A percentile compares a stretch with the other conserved stretches of the same genome.
phyloP scores from a whole-genome alignment of 1,284 basidiomycete species.

The Neonothopanus nambi region DNA sequence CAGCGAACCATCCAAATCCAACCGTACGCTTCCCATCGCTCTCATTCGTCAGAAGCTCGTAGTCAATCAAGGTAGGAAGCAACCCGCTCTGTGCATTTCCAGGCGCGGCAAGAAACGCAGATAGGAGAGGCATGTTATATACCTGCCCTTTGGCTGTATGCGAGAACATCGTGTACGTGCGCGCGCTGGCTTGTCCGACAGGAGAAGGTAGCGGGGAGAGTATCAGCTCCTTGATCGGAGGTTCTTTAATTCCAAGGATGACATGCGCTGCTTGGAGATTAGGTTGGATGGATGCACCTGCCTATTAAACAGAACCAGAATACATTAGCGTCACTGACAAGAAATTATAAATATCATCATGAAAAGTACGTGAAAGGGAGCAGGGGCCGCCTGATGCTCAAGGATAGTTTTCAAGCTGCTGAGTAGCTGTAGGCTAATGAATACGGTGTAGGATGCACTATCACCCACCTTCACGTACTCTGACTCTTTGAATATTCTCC shows the following conservation, averaged over 20 bases:
- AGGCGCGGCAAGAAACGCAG: constrained; percentile 52
- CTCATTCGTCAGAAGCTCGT: constrained; percentile 72
- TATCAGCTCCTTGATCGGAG: constrained; percentile 65
- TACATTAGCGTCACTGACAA: constrained; percentile 2
- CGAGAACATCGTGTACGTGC: constrained; percentile 86
- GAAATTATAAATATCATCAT: neutral
- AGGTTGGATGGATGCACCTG: constrained; percentile 67
- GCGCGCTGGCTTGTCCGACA: constrained; percentile 28
- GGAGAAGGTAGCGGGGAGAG: constrained; percentile 36
- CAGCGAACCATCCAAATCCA: constrained; percentile 88
- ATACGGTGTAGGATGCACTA: neutral
- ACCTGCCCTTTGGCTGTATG: constrained; percentile 86
- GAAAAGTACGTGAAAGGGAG: no score
- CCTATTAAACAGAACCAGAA: constrained; percentile 50
- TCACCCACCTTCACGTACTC: constrained; percentile 66
- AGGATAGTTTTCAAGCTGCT: neutral
- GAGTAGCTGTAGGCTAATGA: neutral
- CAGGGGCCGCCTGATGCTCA: neutral
- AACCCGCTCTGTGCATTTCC: constrained; percentile 17
- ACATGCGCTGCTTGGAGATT: constrained; percentile 71
- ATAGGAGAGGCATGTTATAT: constrained; percentile 82
- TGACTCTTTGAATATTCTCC: constrained; percentile 67
- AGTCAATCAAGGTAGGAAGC: constrained; percentile 70
- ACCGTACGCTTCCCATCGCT: constrained; percentile 73
- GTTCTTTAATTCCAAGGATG: constrained; percentile 86